Evolutionary conservation across 2,329 filamentous ascomycete species (phyloP).

Genomic region (Monosporascus sp.): DNA sequence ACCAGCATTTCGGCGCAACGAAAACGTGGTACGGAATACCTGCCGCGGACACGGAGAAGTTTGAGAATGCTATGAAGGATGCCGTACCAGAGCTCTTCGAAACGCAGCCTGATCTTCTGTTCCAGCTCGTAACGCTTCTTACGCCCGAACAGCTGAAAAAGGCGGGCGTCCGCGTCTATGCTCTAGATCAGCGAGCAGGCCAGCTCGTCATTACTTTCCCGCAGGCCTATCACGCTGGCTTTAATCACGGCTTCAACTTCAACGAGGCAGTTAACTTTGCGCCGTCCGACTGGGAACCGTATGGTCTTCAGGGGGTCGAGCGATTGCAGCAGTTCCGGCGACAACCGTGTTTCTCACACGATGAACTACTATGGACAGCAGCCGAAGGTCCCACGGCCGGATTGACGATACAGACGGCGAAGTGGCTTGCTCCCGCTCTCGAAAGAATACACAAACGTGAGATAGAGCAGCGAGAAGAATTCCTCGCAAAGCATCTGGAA

Average conservation of each 20-base stretch:
- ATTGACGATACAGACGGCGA: constrained; percentile 78
- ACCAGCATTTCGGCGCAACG: constrained; percentile 95
- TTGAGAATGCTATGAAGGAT: constrained; percentile 90
- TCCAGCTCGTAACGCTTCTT: constrained; percentile 93
- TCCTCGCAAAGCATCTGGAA: constrained; percentile 61
- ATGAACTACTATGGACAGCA: constrained; percentile 88
- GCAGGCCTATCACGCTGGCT: constrained; percentile 93
- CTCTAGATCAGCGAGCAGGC: constrained; percentile 90
- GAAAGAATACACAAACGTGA: constrained; percentile 74
- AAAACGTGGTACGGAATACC: constrained; percentile 99
- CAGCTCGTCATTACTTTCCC: constrained; percentile 97
- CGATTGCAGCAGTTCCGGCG: constrained; percentile 81
- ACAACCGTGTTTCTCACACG: constrained; percentile 95
- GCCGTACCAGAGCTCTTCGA: constrained; percentile 96
- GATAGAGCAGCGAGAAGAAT: constrained; percentile 58
- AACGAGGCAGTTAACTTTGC: constrained; percentile 99
- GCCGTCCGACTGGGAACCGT: constrained; percentile 90
- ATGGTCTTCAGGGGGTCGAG: constrained; percentile 78
- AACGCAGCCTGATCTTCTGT: constrained; percentile 90
- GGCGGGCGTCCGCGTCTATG: constrained; percentile 87
- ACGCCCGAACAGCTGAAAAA: constrained; percentile 91
- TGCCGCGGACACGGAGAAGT: constrained; percentile 86
- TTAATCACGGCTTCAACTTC: constrained; percentile 98
- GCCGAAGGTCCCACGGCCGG: constrained; percentile 68
- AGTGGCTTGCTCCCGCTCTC: constrained; percentile 88